Evolutionary conservation across 306 rosid species (phyloP).

Genomic region (Pyrus bretschneideri): DNA sequence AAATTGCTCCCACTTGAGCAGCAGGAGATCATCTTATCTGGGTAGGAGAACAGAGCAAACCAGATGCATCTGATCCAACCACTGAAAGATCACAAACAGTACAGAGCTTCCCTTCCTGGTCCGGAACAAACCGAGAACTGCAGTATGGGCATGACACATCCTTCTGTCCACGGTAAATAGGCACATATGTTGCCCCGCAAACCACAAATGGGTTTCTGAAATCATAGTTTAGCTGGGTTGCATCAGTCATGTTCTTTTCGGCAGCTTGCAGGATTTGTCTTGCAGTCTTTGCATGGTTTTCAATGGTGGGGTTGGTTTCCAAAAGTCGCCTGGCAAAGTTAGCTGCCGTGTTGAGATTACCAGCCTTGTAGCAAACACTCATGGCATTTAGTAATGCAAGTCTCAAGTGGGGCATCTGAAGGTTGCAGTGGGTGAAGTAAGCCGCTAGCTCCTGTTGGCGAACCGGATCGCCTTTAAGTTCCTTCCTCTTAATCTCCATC

Average conservation of each 20-base stretch:
- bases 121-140: conserved; percentile 65
- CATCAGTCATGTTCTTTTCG: conserved; percentile 78
- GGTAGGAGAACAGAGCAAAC: conserved; percentile 73
- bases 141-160: conserved; percentile 77
- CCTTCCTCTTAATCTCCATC: conserved; percentile 79
- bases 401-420: conserved; percentile 78
- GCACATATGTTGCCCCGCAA: conserved; percentile 82
- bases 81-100: conserved; percentile 71
- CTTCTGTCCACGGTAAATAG: conserved; percentile 81
- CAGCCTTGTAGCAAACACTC: conserved; percentile 76
- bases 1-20: conserved; percentile 16
- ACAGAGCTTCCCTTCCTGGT: conserved; percentile 70
- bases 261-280: conserved; percentile 81
- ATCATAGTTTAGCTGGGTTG: conserved; percentile 61
- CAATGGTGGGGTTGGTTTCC: conserved; percentile 70
- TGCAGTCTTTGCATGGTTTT: conserved; percentile 78
- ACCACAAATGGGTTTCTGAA: conserved; percentile 76
- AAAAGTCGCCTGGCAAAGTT: conserved; percentile 78
- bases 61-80: conserved; percentile 77
- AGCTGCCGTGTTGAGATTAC: conserved; percentile 70
- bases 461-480: conserved; percentile 48
- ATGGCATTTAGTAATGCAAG: conserved; percentile 72
- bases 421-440: conserved; percentile 84
- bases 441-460: conserved; percentile 92
- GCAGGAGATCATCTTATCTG: conserved; percentile 54